A percentile compares a stretch with the other conserved stretches of the same genome.
These are phyloP conservation scores for Silybum marianum DNA, from an alignment of 129 eudicot genomes.

Conservation along the genomic window DNA sequence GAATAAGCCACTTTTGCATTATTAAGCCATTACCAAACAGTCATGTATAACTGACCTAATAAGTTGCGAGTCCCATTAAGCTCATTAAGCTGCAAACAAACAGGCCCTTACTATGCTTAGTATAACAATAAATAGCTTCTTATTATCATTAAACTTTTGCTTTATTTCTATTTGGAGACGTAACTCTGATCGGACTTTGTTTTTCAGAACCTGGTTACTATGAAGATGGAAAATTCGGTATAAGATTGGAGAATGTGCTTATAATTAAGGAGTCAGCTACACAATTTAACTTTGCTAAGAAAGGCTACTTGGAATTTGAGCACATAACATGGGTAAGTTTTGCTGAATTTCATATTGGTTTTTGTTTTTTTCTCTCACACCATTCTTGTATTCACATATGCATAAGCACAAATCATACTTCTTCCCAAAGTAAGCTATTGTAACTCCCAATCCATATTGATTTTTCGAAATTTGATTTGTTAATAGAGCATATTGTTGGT, in stretches of 20 bases:
- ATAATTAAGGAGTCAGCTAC: slow-evolving; percentile 82
- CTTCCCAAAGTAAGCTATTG: too few relatives aligned
- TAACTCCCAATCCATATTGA: not conserved
- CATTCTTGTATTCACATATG: not conserved
- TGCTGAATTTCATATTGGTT: not conserved
- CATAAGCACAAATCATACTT: not conserved
- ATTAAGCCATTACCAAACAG: too few relatives aligned
- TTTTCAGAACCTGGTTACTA: slow-evolving; percentile 96
- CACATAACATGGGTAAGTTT: slow-evolving; percentile 93
- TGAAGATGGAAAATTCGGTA: slow-evolving; percentile 92
- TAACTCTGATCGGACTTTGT: not conserved
- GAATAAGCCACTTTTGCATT: too few relatives aligned
- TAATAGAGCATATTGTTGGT: not conserved
- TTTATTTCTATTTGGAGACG: slow-evolving; percentile 1
- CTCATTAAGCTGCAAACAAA: too few relatives aligned
- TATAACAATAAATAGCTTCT: not conserved
- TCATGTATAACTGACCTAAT: too few relatives aligned
- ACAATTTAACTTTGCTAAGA: slow-evolving; percentile 77
- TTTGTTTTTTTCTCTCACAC: not conserved
- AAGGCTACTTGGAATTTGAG: slow-evolving; percentile 84
- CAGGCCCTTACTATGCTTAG: not conserved
- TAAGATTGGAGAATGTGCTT: slow-evolving; percentile 95
- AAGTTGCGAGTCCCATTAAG: too few relatives aligned
- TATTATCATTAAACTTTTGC: not conserved
- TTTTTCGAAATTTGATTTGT: not conserved